These are phyloP conservation scores for Salvia hispanica DNA, from an alignment of 257 asterid species.

Conservation along the genomic window DNA sequence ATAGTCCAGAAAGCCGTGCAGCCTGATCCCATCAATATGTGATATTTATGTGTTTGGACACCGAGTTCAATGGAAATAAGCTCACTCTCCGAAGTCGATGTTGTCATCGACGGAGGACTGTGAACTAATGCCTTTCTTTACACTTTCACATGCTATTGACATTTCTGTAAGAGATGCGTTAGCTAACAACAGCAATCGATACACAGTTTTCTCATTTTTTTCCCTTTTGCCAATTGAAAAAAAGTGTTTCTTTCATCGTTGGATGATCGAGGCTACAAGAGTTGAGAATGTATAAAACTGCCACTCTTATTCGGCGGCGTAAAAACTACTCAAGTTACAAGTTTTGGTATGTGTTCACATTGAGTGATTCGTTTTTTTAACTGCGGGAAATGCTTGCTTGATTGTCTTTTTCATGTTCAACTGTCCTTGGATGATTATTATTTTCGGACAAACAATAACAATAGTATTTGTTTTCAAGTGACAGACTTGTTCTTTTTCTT, in stretches of 20 bases:
- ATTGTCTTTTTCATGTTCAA: too few relatives aligned
- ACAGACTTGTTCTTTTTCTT: too few relatives aligned
- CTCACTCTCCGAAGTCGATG: slow-evolving; percentile 25
- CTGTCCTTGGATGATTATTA: too few relatives aligned
- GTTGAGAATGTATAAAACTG: neutral
- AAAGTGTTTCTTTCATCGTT: neutral
- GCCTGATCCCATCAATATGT: slow-evolving; percentile 51
- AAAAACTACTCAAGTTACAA: neutral
- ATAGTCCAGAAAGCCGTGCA: slow-evolving; percentile 76
- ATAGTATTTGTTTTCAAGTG: too few relatives aligned
- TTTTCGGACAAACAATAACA: too few relatives aligned
- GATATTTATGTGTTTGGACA: neutral
- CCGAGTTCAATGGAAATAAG: slow-evolving; percentile 33
- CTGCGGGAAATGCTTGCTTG: too few relatives aligned
- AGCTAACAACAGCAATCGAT: slow-evolving; percentile 4
- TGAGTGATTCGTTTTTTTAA: too few relatives aligned
- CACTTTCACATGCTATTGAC: neutral
- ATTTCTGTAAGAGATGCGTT: neutral
- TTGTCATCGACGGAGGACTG: slow-evolving; percentile 30
- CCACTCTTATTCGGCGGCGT: neutral
- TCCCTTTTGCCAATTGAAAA: too few relatives aligned
- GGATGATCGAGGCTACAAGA: neutral
- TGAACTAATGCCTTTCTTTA: neutral
- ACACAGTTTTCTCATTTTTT: too few relatives aligned
- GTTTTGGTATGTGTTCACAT: neutral